Evolutionary conservation across 371 early-diverging fungal genomes (phyloP).

Genomic region (Thermomucor indicae-seudaticae): DNA sequence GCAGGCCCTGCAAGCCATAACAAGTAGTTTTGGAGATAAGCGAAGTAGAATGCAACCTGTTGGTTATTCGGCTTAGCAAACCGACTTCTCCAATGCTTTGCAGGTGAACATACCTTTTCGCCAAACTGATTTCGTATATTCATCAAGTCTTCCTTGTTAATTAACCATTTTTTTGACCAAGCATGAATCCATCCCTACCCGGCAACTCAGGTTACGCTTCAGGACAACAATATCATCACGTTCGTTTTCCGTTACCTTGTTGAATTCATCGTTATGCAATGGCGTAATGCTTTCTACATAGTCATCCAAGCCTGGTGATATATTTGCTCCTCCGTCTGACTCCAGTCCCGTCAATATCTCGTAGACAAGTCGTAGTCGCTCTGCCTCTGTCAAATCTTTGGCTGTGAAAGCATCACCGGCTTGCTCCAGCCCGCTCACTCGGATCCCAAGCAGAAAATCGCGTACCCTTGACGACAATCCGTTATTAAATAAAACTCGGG

Average conservation of each 20-base stretch:
- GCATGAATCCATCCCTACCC: constrained; percentile 66
- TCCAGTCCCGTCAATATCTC: constrained; percentile 64
- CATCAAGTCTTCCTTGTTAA: constrained; percentile 62
- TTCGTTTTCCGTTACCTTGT: constrained; percentile 58
- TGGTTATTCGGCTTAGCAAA: neutral
- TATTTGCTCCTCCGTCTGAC: constrained; percentile 70
- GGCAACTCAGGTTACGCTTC: neutral
- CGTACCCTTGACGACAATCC: constrained; percentile 37
- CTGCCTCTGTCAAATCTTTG: constrained; percentile 53
- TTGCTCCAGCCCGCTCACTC: constrained; percentile 30
- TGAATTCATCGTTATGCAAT: constrained; percentile 73
- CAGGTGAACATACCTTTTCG: constrained; percentile 51
- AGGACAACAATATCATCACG: neutral
- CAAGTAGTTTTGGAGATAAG: constrained; percentile 84
- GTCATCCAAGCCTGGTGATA: constrained; percentile 49
- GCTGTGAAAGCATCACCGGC: constrained; percentile 25
- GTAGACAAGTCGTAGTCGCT: constrained; percentile 71
- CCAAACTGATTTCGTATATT: constrained; percentile 79
- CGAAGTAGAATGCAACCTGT: constrained; percentile 83
- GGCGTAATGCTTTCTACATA: constrained; percentile 72
- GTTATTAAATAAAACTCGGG: neutral
- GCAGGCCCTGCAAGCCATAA: constrained; percentile 69
- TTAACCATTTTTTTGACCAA: constrained; percentile 77
- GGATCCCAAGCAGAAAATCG: constrained; percentile 67
- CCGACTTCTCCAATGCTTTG: neutral